These are phyloP conservation scores for Chytridium lagenaria DNA, from an alignment of 371 early-diverging fungal genomes.

Conservation along the genomic window DNA sequence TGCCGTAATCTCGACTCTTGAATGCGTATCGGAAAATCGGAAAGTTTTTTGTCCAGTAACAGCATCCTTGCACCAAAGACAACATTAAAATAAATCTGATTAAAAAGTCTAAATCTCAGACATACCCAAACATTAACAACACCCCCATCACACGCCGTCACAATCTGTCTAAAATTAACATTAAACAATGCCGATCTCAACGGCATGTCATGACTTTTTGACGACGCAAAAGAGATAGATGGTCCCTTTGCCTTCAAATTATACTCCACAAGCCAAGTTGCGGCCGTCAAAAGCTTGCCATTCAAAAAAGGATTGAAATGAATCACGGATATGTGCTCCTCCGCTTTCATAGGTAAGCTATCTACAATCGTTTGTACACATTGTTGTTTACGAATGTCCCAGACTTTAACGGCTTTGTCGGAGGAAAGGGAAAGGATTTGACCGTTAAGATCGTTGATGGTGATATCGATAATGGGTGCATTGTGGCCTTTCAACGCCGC, in stretches of 20 bases:
- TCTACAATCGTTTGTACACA: slow-evolving; percentile 53
- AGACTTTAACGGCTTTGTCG: slow-evolving; percentile 52
- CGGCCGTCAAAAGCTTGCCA: slow-evolving; percentile 37
- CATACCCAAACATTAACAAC: slow-evolving; percentile 60
- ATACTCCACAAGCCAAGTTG: slow-evolving; percentile 39
- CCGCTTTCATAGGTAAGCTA: slow-evolving; percentile 32
- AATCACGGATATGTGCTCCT: slow-evolving; percentile 40
- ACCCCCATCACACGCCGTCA: slow-evolving; percentile 54
- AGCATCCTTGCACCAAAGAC: slow-evolving; percentile 42
- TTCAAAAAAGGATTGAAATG: slow-evolving; percentile 39
- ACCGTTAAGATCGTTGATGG: slow-evolving; percentile 46
- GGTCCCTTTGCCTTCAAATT: slow-evolving; percentile 38
- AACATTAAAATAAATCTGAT: slow-evolving; percentile 20
- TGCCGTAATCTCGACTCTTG: slow-evolving; percentile 55
- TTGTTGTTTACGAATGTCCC: slow-evolving; percentile 56
- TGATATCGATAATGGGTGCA: slow-evolving; percentile 52
- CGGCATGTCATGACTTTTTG: slow-evolving; percentile 51
- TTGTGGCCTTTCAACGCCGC: slow-evolving; percentile 54
- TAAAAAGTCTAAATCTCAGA: too few relatives aligned
- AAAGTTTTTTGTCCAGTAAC: slow-evolving; percentile 52
- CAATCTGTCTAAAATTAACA: slow-evolving; percentile 50
- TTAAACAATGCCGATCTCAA: slow-evolving; percentile 52
- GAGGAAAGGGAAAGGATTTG: slow-evolving; percentile 54
- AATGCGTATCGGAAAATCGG: slow-evolving; percentile 51
- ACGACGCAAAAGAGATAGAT: neutral